A percentile compares a stretch with the other conserved stretches of the same genome.
phyloP scores from a whole-genome alignment of 257 asterid genomes.

The Solanum stenotomum region DNA sequence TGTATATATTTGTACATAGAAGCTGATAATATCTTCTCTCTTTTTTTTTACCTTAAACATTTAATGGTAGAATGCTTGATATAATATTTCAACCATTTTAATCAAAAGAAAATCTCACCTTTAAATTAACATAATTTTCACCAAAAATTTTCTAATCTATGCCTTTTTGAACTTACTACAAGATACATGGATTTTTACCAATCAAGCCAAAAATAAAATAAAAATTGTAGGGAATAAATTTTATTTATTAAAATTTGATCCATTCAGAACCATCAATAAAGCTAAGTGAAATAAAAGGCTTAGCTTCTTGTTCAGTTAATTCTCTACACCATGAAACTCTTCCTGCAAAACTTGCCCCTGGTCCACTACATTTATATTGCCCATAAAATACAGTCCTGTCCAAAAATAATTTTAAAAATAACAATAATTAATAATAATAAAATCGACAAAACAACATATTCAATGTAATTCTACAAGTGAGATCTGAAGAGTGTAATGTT shows the following conservation, averaged over 20 bases:
- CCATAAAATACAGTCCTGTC: slow-evolving; percentile 92
- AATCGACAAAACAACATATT: neutral
- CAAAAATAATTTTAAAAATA: neutral
- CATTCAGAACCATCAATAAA: slow-evolving; percentile 94
- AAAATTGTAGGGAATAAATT: neutral
- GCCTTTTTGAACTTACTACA: neutral
- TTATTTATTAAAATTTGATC: slow-evolving; percentile 27
- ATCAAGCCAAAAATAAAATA: neutral
- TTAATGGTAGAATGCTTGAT: too few relatives aligned
- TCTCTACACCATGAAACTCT: slow-evolving; percentile 95
- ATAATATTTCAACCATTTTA: neutral
- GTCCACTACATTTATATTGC: slow-evolving; percentile 86
- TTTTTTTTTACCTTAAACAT: too few relatives aligned
- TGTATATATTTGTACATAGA: too few relatives aligned
- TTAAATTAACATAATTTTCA: neutral
- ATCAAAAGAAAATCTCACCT: neutral
- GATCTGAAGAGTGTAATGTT: too few relatives aligned
- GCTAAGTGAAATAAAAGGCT: slow-evolving; percentile 77
- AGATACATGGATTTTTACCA: neutral
- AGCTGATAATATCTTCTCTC: too few relatives aligned
- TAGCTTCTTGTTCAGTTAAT: slow-evolving; percentile 78
- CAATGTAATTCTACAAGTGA: neutral
- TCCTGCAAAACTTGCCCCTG: slow-evolving; percentile 87
- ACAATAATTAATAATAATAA: neutral
- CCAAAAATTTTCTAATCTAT: neutral